These are phyloP conservation scores for Solanum pimpinellifolium DNA, from an alignment of 257 asterid species.

Conservation along the genomic window DNA sequence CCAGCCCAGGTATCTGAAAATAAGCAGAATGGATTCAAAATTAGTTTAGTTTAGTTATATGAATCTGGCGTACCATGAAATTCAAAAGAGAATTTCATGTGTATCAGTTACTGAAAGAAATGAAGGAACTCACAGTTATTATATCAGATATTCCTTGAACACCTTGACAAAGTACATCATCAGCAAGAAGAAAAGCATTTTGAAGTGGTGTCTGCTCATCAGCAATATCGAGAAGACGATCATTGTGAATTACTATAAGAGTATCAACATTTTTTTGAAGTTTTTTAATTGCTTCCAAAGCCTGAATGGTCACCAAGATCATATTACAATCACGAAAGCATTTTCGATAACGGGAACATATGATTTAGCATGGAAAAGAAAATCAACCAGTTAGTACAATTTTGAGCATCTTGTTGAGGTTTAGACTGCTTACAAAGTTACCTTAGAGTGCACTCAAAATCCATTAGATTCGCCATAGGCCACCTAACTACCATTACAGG, in stretches of 20 bases:
- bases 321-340: not conserved
- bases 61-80: not conserved
- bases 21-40: not conserved
- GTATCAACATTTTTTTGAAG: constrained; percentile 95
- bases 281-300: constrained; percentile 89
- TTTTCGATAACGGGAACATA: not conserved
- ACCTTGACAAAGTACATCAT: constrained; percentile 93
- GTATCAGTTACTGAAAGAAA: not conserved
- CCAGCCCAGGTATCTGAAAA: constrained; percentile 90
- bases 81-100: not conserved
- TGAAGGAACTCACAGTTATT: constrained; percentile 45
- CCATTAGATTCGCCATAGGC: not conserved
- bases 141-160: constrained; percentile 97
- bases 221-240: constrained; percentile 81
- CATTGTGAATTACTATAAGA: constrained; percentile 89
- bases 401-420: not conserved
- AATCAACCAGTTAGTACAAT: not conserved
- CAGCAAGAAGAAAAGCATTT: constrained; percentile 97
- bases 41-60: not conserved
- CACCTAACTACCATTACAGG: not conserved
- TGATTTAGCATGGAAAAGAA: not conserved
- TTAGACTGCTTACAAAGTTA: not conserved
- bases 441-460: not conserved
- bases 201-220: constrained; percentile 91
- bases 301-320: constrained; percentile 26